Conservation (phyloP, 306 rosid species). For the Chamaecrista fasciculata region DNA sequence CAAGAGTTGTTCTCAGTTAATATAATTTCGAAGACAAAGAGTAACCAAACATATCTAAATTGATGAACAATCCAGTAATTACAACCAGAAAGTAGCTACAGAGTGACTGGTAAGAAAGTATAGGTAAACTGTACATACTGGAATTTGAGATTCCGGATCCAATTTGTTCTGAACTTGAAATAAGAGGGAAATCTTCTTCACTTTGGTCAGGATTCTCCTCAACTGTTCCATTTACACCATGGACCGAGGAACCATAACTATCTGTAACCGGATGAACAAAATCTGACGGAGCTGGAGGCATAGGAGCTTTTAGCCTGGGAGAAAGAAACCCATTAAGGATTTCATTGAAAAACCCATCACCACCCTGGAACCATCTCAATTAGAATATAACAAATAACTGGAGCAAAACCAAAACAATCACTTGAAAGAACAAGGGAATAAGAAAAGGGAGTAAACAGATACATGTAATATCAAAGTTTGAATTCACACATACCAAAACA, state of each 20-base stretch:
- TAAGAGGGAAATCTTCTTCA: slow-evolving; percentile 62
- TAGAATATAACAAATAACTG: slow-evolving; percentile 30
- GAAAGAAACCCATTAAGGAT: slow-evolving; percentile 93
- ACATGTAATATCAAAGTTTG: slow-evolving; percentile 11
- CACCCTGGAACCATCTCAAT: slow-evolving; percentile 68
- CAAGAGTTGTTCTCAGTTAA: slow-evolving; percentile 41
- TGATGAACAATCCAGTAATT: slow-evolving; percentile 22
- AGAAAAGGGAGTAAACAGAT: slow-evolving; percentile 16
- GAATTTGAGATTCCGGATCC: slow-evolving; percentile 35
- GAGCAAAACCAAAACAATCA: slow-evolving; percentile 18
- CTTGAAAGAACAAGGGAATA: slow-evolving; percentile 19
- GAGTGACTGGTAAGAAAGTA: slow-evolving; percentile 26
- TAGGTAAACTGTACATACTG: slow-evolving; percentile 46
- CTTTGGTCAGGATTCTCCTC: slow-evolving; percentile 39
- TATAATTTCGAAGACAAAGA: slow-evolving; percentile 32
- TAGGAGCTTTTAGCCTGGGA: slow-evolving; percentile 74
- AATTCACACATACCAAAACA: slow-evolving; percentile 19
- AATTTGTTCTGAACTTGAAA: slow-evolving; percentile 44
- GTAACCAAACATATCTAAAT: slow-evolving; percentile 6
- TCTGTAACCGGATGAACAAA: slow-evolving; percentile 42
- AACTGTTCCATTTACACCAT: slow-evolving; percentile 40
- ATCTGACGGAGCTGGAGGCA: slow-evolving; percentile 79
- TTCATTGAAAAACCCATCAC: slow-evolving; percentile 98
- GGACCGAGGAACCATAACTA: slow-evolving; percentile 37
- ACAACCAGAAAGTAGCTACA: slow-evolving; percentile 29